Evolutionary conservation across 495 filamentous ascomycete genomes (phyloP).

Genomic region (Lophium mytilinum): DNA sequence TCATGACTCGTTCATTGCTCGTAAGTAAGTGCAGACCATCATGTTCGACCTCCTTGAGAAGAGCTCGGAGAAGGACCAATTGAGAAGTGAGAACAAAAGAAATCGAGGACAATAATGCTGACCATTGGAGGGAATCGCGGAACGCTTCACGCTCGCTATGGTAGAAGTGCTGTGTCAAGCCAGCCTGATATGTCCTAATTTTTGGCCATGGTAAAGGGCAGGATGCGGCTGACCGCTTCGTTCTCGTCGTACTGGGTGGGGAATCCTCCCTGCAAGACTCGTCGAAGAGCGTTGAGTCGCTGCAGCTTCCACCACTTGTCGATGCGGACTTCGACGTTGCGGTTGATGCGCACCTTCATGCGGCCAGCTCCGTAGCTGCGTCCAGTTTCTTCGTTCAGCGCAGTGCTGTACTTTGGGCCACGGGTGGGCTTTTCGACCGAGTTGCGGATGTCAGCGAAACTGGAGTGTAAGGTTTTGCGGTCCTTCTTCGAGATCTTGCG

Average conservation of each 20-base stretch:
- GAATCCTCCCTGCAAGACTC: conserved; percentile 75
- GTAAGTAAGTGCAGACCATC: too few species aligned
- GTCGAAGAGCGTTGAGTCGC: conserved; percentile 64
- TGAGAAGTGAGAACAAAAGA: too few species aligned
- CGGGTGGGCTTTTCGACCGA: conserved; percentile 71
- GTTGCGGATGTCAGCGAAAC: conserved; percentile 75
- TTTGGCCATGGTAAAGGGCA: conserved; percentile 40
- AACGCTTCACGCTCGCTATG: too few species aligned
- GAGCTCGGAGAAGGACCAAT: too few species aligned
- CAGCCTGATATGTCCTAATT: background rate
- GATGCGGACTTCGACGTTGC: conserved; percentile 64
- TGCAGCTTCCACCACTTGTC: conserved; percentile 88
- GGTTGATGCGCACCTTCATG: conserved; percentile 66
- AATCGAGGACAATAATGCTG: too few species aligned
- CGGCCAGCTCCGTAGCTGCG: conserved; percentile 63
- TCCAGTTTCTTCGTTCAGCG: conserved; percentile 64
- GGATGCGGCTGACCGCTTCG: conserved; percentile 64
- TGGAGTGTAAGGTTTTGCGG: conserved; percentile 65
- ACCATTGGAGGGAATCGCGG: too few species aligned
- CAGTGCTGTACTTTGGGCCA: conserved; percentile 63
- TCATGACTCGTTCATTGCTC: too few species aligned
- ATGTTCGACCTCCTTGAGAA: too few species aligned
- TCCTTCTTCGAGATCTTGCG: conserved; percentile 72
- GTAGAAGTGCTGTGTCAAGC: background rate
- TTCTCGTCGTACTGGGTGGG: conserved; percentile 74